Base-by-base conservation (phyloP, 495 filamentous ascomycete genomes). In the Lentithecium fluviatile region DNA sequence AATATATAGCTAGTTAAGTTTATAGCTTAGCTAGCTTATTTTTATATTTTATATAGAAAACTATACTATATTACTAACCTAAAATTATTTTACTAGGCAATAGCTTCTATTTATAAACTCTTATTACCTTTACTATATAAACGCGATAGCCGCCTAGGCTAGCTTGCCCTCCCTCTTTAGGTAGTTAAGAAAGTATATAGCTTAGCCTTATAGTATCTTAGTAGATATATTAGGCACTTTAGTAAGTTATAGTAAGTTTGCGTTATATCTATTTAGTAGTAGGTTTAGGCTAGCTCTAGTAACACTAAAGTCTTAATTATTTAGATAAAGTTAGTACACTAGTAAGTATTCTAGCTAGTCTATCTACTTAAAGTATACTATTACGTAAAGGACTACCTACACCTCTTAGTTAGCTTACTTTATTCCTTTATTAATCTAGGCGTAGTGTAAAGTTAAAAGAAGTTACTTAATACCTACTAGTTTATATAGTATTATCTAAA, bases 21-120 rank as follows among this genome's bases (percentile, higher is more conserved):
- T 37, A 19, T 53, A 19, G n/a, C 8, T 53, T n/a, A 17, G 19
- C 2, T 40, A 40, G 26, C 19, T 49, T 6, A 15, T 49, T 23
- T 49, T 49, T 3, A 49, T 49, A 49, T 49, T 49, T 6, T 23
- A 23, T 49, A 49, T 49, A 20, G 12, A 23, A 23, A 49, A 49
- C 46, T 49, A 49, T 23, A 49, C 15, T 15, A 10, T 49, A 49
- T 49, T 26, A 20, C 19, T 26, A 20, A 23, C 13, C 23, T 49
- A 20, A 49, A 49, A 15, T 6, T 49, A 23, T 15, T 49, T 15
- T 49, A 49, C 46, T 49, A 49, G 46, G 17, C 15, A 49, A 2
- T 23, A 23, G 6, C 12, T 20, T 26, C 23, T 23, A 23, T 49
- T 23, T 49, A 49, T 23, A 3, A 26, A 13, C 23, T 49, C 46